Base-by-base conservation (phyloP, 1,284 basidiomycete genomes). In the Lentinula novae-zelandiae region DNA sequence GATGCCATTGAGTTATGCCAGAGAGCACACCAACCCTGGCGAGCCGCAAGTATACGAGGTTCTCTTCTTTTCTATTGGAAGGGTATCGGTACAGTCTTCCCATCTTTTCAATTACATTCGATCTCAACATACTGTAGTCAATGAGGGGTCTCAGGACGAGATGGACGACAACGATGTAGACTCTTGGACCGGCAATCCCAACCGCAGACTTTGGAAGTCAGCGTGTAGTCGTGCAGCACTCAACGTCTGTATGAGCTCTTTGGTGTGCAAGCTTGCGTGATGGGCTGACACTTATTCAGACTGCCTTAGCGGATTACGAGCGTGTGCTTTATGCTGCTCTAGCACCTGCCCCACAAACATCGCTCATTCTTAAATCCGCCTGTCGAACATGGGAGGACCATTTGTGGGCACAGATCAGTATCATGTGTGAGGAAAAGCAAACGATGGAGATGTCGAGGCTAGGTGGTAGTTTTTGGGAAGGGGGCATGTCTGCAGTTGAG, bases 351-450 rank as follows among this genome's bases (percentile, higher is more conserved):
- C 79, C 83, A 3, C 81, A 86, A 65, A 95, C 96, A 4, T 84
- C 92, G 0, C 79, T 78, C 5, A 81, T 94, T 6, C 86, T 98
- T 9, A 84, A 84, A 67, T 82, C 87, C 0, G 89, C 92, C 3
- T 96, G 94, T 69, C 77, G 87, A 39, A 90, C 89, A 31, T 99
- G 96, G 95, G 91, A 96, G 71, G 96, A 99, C 70, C 87, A 95
- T 66, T 80, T 98, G 0, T 99, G 96, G 97, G 93, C 93, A 1
- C 89, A 94, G 66, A 80, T 96, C 61, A 90, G 89, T 67, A 81
- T 95, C 51, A 79, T 94, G 36, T 90, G 94, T 66, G 95, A 98
- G 72, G 87, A 92, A 63, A 86, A 87, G 61, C 81, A 91, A 66
- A 86, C 83, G 44, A 77, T 76, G 17, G 86, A 89, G 68, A 79